Conservation (phyloP, 1,139 yeast genomes). For the Suhomyces ambrosiae region DNA sequence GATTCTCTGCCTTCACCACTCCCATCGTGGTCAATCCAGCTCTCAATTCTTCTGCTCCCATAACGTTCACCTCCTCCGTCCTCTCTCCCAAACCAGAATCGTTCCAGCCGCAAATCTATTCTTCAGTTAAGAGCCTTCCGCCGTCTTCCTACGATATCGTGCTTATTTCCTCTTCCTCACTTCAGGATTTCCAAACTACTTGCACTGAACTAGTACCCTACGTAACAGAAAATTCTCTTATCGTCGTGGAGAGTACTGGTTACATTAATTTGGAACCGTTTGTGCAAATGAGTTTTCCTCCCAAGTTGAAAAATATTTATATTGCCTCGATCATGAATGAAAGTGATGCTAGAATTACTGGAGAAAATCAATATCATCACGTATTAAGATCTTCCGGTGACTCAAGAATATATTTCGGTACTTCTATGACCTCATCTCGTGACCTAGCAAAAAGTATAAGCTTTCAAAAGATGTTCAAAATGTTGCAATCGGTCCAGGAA, state of each 20-base stretch:
- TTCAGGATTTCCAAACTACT: constrained; percentile 44
- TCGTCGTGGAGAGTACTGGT: constrained; percentile 69
- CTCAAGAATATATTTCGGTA: constrained; percentile 44
- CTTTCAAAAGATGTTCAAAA: constrained; percentile 34
- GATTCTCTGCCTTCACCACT: constrained; percentile 32
- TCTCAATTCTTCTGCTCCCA: constrained; percentile 8
- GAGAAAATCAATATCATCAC: constrained; percentile 29
- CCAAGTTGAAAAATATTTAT: constrained; percentile 35
- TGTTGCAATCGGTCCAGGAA: constrained; percentile 39
- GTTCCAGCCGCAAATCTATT: constrained; percentile 27
- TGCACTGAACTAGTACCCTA: constrained; percentile 31
- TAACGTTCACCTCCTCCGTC: constrained; percentile 11
- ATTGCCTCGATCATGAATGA: constrained; percentile 67
- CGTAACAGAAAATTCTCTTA: constrained; percentile 42
- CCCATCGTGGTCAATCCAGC: constrained; percentile 31
- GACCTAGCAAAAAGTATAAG: constrained; percentile 19
- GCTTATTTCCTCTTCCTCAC: constrained; percentile 37
- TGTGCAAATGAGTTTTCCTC: constrained; percentile 40
- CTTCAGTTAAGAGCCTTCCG: constrained; percentile 22
- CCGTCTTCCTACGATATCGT: constrained; percentile 36
- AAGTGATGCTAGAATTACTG: constrained; percentile 54
- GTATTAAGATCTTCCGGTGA: constrained; percentile 31
- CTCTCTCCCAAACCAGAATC: constrained; percentile 7
- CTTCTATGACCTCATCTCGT: constrained; percentile 24
- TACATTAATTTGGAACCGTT: constrained; percentile 74